Evolutionary conservation across 1,139 yeast species (phyloP), one percentile per base, ranked within the genome.

Genomic region (Yamadazyma sp.): DNA sequence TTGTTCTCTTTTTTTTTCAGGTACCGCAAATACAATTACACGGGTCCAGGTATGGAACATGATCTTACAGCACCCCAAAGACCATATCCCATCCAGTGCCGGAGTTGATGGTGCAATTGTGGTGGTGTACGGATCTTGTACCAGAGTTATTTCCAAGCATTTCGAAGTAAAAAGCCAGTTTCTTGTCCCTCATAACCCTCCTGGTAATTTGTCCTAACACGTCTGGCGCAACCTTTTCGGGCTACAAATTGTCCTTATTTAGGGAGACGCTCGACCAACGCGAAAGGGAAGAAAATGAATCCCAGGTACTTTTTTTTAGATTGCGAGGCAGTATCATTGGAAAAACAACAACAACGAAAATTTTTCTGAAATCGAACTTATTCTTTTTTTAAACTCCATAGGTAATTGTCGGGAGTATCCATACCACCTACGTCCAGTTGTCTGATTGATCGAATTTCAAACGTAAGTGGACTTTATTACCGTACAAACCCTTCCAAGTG

Each of bases 311-410:
- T 28, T 28, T 28, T 18, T 15, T 28, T 9, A 6, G 16, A 25
- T 32, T 24, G 34, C 26, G 35, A 33, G 43, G 43, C 43, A 37
- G 35, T 40, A 40, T 29, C 29, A 17, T n/a, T 9, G 23, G 17
- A 35, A 36, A 29, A 36, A 35, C 25, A 33, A 31, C 18, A 33
- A 32, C 34, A 32, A 32, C 34, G 34, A 32, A 26, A 26, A 32
- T 13, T 32, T 32, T 32, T 32, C 26, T 25, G 29, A 32, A n/a
- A 23, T 13, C 27, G 17, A 18, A n/a, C 14, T 23, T 14, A 32
- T 15, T 32, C 27, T 32, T 17, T 22, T 31, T 31, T 31, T 22
- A 12, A 31, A 20, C 23, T 30, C 16, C 28, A 25, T 25, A 23
- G 9, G 9, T 25, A 12, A 12, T 25, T 15, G 9, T n/a, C 8